These are phyloP conservation scores for Saccharomycopsis synnaedendra DNA, from an alignment of 805 yeast genomes.

Conservation along the genomic window DNA sequence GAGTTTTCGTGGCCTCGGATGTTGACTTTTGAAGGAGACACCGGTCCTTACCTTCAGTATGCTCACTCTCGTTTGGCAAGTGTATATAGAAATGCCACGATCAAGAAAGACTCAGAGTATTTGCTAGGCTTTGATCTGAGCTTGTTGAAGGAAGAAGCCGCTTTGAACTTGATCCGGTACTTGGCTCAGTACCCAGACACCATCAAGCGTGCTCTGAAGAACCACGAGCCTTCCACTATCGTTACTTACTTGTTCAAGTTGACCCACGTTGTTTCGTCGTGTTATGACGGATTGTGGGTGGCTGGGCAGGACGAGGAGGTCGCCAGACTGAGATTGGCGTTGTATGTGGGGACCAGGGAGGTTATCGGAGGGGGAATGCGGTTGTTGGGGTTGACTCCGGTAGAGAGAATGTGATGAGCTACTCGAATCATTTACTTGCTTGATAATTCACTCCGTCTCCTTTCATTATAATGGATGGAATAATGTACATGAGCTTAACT, in stretches of 20 bases:
- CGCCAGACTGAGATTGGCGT: conserved; percentile 84
- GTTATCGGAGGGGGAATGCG: conserved; percentile 84
- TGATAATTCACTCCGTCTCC: too few relatives aligned
- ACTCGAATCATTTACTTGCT: not conserved
- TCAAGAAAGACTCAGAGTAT: conserved; percentile 30
- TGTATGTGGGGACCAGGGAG: conserved; percentile 82
- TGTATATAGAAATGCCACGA: conserved; percentile 69
- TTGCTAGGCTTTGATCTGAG: conserved; percentile 42
- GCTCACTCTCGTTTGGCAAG: conserved; percentile 97
- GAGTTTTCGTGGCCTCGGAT: conserved; percentile 97
- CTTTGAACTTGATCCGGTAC: conserved; percentile 59
- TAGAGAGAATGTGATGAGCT: conserved; percentile 75
- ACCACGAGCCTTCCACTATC: conserved; percentile 84
- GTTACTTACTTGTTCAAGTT: conserved; percentile 89
- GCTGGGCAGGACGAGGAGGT: conserved; percentile 86
- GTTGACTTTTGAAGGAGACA: conserved; percentile 97
- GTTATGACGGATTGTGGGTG: conserved; percentile 93
- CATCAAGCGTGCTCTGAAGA: conserved; percentile 69
- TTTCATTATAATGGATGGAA: too few relatives aligned
- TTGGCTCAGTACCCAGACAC: conserved; percentile 89
- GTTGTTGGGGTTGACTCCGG: conserved; percentile 91
- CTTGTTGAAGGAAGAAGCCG: conserved; percentile 60
- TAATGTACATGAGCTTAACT: too few relatives aligned
- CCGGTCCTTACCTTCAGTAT: conserved; percentile 97
- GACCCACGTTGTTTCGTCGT: conserved; percentile 90